Evolutionary conservation across 495 filamentous ascomycete genomes (phyloP), one percentile per base, ranked within the genome.

Genomic region (Tetracladium marchalianum): DNA sequence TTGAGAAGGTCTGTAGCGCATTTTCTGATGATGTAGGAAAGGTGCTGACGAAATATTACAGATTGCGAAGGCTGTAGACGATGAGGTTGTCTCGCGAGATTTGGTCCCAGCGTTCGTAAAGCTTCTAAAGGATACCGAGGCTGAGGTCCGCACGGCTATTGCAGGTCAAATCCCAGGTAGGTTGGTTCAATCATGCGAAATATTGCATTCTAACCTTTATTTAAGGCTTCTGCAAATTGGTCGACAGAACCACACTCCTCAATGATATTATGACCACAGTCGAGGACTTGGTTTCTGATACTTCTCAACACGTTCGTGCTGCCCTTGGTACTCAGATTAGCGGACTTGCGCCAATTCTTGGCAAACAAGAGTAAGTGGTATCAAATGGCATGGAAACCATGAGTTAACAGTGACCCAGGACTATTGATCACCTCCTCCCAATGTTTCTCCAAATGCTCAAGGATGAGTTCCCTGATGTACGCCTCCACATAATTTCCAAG

Each of bases 381-480:
- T 32, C 31, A 17, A 8, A 32, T 40, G 39, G 47, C 4, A 5
- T 38, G n/a, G 24, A 16, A 16, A 27, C 5, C 35, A 12, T 47
- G 57, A 18, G 53, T 50, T 55, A 44, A 59, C 35, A 34, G 41
- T n/a, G 10, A 9, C 37, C 44, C 54, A 51, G 60, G 63, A 98
- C 92, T 33, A 97, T 95, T 51, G 78, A 89, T 46, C 92, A 97
- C 57, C 84, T 98, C 49, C 79, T 98, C 35, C 92, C 92, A 33
- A 98, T 98, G 93, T 98, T 98, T 67, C 74, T 97, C 33, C 86
- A 93, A 61, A 98, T 98, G 92, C 81, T 98, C 41, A 98, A 98
- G 69, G 92, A 98, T 62, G 92, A 98, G 57, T 97, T 95, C 66
- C 92, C 92, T 31, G 93, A 97, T 60, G 92, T 98, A 43, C 83